Percentiles rank a stretch among this genome's conserved stretches.
Conservation (phyloP, 2,329 filamentous ascomycete species). For the Xylaria sp. region DNA sequence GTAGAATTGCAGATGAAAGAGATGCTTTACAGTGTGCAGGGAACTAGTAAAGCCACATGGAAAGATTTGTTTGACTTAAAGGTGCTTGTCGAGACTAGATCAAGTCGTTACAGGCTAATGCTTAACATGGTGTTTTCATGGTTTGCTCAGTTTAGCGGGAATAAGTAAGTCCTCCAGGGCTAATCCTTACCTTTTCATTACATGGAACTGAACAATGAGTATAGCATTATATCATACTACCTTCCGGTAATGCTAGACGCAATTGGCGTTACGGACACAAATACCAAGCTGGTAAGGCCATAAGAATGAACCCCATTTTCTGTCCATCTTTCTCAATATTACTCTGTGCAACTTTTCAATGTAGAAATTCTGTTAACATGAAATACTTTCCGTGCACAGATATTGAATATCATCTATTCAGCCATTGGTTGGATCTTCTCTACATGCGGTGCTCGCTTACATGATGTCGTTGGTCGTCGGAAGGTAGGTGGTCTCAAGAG, state of each 20-base stretch:
- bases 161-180: slow-evolving; percentile 45
- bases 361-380: not conserved
- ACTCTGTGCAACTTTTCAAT: slow-evolving; percentile 1
- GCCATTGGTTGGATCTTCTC: slow-evolving; percentile 54
- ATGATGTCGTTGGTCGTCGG: slow-evolving; percentile 55
- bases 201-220: slow-evolving; percentile 17
- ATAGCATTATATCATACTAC: slow-evolving; percentile 53
- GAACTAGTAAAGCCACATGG: slow-evolving; percentile 51
- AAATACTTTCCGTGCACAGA: slow-evolving; percentile 23
- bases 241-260: slow-evolving; percentile 55
- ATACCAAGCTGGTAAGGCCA: slow-evolving; percentile 51
- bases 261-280: slow-evolving; percentile 54
- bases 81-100: slow-evolving; percentile 51
- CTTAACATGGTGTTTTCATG: slow-evolving; percentile 56
- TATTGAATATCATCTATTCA: slow-evolving; percentile 55
- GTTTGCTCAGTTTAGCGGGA: slow-evolving; percentile 57
- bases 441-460: slow-evolving; percentile 52
- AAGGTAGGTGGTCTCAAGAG: slow-evolving; percentile 38
- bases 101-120: slow-evolving; percentile 53
- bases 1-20: slow-evolving; percentile 57
- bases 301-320: not conserved
- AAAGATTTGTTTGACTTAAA: slow-evolving; percentile 53
- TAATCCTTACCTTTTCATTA: not conserved
- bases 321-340: not conserved
- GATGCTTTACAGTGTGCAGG: slow-evolving; percentile 52